phyloP scores from a whole-genome alignment of 1,284 basidiomycete genomes.

The Sporisorium graminicola region DNA sequence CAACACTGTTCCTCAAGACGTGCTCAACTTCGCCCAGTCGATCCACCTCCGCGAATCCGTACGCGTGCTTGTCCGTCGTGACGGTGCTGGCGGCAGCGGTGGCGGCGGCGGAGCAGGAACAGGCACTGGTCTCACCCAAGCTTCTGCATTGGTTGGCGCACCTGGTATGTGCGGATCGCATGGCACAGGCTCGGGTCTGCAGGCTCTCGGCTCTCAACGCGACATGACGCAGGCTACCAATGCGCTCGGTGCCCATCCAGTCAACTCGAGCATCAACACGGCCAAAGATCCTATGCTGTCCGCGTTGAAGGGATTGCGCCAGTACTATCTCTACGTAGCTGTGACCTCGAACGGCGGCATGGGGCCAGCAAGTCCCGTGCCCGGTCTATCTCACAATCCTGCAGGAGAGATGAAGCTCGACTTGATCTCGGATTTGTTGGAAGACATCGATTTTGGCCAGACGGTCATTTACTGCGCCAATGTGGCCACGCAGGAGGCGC shows the following conservation, averaged over 20 bases:
- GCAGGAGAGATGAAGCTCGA: conserved; percentile 98
- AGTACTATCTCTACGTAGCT: conserved; percentile 65
- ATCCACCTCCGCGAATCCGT: conserved; percentile 94
- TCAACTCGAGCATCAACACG: conserved; percentile 49
- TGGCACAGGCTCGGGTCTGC: conserved; percentile 21
- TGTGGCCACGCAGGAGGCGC: conserved; percentile 67
- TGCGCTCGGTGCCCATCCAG: conserved; percentile 54
- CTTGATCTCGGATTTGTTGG: conserved; percentile 89
- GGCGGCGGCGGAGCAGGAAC: conserved; percentile 2
- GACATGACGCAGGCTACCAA: conserved; percentile 78
- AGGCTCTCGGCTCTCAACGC: conserved; percentile 22
- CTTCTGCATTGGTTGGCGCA: conserved; percentile 7
- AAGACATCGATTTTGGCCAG: conserved; percentile 79
- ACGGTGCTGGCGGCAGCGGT: conserved; percentile 72
- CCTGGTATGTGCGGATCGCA: conserved; percentile 12
- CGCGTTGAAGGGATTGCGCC: conserved; percentile 55
- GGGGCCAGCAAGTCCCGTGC: conserved; percentile 87
- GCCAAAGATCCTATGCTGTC: conserved; percentile 51
- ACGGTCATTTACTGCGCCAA: conserved; percentile 67
- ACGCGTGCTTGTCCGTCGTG: conserved; percentile 93
- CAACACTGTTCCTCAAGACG: conserved; percentile 92
- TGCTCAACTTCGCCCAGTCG: conserved; percentile 85
- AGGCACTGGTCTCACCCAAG: conserved; percentile 21
- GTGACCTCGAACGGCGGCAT: conserved; percentile 75
- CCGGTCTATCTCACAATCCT: conserved; percentile 79